Conservation (phyloP, 2,329 filamentous ascomycete genomes). For the Cordyceps militaris region DNA sequence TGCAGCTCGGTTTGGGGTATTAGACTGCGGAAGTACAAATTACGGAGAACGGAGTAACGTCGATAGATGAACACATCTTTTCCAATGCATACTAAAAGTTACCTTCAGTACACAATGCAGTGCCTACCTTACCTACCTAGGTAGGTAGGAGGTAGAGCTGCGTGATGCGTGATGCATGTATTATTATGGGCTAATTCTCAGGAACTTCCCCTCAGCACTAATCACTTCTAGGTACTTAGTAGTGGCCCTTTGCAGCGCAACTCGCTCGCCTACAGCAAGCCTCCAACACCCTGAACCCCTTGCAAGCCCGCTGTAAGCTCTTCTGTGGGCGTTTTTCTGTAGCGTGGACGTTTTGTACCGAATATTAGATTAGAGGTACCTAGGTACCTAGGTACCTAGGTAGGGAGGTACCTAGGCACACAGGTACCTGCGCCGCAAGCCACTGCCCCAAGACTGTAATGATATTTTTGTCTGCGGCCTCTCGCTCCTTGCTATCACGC, state of each 20-base stretch:
- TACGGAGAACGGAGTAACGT: no score
- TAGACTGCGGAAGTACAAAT: not conserved
- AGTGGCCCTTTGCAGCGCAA: not conserved
- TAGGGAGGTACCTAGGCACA: no score
- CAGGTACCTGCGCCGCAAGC: not conserved
- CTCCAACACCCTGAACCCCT: not conserved
- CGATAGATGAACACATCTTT: no score
- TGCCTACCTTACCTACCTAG: not conserved
- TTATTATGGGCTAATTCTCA: not conserved
- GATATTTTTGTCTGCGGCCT: not conserved
- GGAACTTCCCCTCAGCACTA: not conserved
- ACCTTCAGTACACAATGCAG: no score
- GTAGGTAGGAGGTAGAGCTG: not conserved
- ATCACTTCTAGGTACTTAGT: not conserved
- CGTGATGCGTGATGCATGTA: no score
- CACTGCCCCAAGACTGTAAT: not conserved
- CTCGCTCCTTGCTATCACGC: not conserved
- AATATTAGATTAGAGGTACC: no score
- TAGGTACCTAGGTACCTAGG: not conserved
- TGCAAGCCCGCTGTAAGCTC: not conserved
- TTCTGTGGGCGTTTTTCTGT: no score
- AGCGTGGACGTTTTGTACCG: no score
- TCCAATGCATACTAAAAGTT: no score
- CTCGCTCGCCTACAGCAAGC: not conserved
- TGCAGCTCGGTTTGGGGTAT: not conserved